Evolutionary conservation across 2,329 filamentous ascomycete genomes (phyloP).

Genomic region (Herpotrichia juniperi): DNA sequence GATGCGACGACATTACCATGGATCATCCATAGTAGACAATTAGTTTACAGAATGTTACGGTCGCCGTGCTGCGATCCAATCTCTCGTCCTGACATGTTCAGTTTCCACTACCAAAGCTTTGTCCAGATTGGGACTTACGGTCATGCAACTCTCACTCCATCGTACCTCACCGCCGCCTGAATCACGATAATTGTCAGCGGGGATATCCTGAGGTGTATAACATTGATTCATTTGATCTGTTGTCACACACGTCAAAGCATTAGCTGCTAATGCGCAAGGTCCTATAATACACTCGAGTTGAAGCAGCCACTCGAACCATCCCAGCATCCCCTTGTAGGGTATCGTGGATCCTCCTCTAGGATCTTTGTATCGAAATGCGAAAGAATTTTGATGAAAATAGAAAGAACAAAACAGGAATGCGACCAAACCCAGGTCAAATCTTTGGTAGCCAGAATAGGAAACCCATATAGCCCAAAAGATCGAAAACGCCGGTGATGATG

Average conservation of each 20-base stretch:
- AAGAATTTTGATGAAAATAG: conserved; percentile 7
- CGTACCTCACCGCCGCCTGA: conserved; percentile 12
- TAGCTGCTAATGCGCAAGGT: conserved; percentile 23
- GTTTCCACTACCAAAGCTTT: conserved; percentile 23
- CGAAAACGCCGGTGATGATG: conserved; percentile 29
- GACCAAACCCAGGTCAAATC: conserved; percentile 12
- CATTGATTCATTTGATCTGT: conserved; percentile 28
- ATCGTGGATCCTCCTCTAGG: conserved; percentile 12
- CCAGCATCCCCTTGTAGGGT: conserved; percentile 13
- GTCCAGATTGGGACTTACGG: conserved; percentile 16
- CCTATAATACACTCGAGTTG: conserved; percentile 36
- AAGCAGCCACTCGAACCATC: conserved; percentile 17
- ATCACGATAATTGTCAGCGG: conserved; percentile 15
- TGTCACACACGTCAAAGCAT: conserved; percentile 27
- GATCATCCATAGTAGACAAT: conserved; percentile 15
- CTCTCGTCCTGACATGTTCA: conserved; percentile 22
- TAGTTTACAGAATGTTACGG: not conserved
- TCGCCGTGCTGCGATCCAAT: conserved; percentile 10
- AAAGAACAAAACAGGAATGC: conserved; percentile 16
- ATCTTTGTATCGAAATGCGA: conserved; percentile 3
- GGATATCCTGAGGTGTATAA: conserved; percentile 16
- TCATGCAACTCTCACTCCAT: conserved; percentile 20
- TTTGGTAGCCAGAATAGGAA: not conserved
- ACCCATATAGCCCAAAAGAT: conserved; percentile 6
- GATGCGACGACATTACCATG: conserved; percentile 15